Evolutionary conservation across 768 basidiomycete species (phyloP), one percentile per base, ranked within the genome.

Genomic region (Termitomyces sp.): DNA sequence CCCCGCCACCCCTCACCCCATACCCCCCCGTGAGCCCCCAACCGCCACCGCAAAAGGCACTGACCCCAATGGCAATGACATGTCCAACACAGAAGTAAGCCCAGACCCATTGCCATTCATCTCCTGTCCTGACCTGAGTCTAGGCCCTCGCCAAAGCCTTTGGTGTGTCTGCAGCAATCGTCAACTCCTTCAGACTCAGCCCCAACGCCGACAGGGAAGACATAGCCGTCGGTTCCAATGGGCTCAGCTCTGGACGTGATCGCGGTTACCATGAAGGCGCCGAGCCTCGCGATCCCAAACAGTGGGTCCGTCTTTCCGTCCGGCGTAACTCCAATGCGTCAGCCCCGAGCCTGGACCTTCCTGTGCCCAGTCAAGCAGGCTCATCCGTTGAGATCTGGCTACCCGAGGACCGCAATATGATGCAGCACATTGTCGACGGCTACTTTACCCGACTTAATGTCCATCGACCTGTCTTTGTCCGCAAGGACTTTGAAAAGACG

Each of bases 381-480:
- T 61, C 77, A 37, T 67, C 76, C 12, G 73, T 88, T 39, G 73
- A 79, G 4, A 72, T 89, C 52, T 91, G 85, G 85, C 74, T 94
- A 18, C 92, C 92, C 24, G 88, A 87, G 68, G 88, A 93, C 69
- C 85, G 88, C 54, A 75, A 77, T 8, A 85, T 87, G 76, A 82
- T 86, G 15, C 71, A 77, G 46, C 72, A 74, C 52, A 82, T 93
- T 61, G 77, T 88, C 58, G 79, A 87, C 13, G 80, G 83, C 52
- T 94, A 93, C 70, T 94, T 94, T 70, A 67, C 73, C 2, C 84
- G 84, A 52, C 89, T 94, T 69, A 92, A 93, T 62, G 69, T 81
- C 63, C 91, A 93, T 67, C 83, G 92, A 1, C 92, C 91, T 0
- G 87, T 92, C 53, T 91, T 87, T 68, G 71, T 80, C 31, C 85